A percentile compares a stretch with the other conserved stretches of the same genome.
Conservation (phyloP, 2,329 filamentous ascomycete genomes). For the Trichoderma sp. region DNA sequence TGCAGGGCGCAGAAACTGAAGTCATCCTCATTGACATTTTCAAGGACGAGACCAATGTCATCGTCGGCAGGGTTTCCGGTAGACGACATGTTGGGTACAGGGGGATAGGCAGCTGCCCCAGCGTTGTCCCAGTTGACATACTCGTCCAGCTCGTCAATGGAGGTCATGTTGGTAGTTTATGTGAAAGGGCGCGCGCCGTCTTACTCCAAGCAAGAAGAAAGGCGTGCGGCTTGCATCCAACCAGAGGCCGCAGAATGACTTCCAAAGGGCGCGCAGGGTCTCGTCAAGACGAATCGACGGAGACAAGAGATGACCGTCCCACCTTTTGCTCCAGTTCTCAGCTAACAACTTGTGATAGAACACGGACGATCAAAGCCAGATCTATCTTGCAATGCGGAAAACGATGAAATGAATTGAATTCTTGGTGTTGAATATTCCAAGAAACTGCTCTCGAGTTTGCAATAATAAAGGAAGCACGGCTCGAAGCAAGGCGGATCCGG, state of each 20-base stretch:
- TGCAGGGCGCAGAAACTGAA: slow-evolving; percentile 63
- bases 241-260: slow-evolving; percentile 18
- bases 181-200: slow-evolving; percentile 31
- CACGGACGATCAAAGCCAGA: not conserved
- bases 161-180: slow-evolving; percentile 38
- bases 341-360: not conserved
- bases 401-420: not conserved
- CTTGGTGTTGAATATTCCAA: not conserved
- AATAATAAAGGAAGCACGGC: slow-evolving; percentile 3
- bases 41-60: slow-evolving; percentile 59
- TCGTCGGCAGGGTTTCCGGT: slow-evolving; percentile 41
- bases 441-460: slow-evolving; percentile 1
- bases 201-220: slow-evolving; percentile 16
- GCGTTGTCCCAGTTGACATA: slow-evolving; percentile 66
- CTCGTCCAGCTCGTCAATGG: slow-evolving; percentile 60
- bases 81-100: slow-evolving; percentile 43
- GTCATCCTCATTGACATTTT: slow-evolving; percentile 61
- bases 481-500: slow-evolving; percentile 24
- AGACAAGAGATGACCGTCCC: not conserved
- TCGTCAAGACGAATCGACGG: not conserved
- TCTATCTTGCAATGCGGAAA: not conserved
- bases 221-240: slow-evolving; percentile 25
- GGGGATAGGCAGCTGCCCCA: slow-evolving; percentile 45
- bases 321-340: slow-evolving; percentile 12
- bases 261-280: slow-evolving; percentile 27